Evolutionary conservation across 345 rosid species (phyloP).

Genomic region (sweet orange (Citrus sinensis)): DNA sequence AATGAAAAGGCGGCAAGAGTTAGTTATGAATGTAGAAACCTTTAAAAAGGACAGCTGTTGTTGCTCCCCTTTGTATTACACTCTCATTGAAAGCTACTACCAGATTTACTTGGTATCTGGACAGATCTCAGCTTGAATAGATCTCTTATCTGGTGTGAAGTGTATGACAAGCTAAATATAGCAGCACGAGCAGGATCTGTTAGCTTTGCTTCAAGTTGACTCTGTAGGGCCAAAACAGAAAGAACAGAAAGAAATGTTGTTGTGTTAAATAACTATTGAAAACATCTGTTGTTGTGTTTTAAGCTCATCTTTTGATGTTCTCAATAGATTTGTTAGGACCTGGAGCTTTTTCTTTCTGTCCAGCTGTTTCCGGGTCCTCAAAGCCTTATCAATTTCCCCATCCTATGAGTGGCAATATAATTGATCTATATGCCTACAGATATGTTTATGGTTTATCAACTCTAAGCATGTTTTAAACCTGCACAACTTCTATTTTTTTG

Average conservation of each 20-base stretch:
- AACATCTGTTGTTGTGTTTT: not conserved
- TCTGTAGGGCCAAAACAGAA: not conserved
- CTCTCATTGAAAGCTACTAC: not conserved
- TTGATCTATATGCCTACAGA: not conserved
- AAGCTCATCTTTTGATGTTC: not conserved
- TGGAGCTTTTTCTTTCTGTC: not conserved
- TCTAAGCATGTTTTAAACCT: not conserved
- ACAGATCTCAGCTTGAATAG: not conserved
- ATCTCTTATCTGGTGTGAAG: not conserved
- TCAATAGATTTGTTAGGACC: not conserved
- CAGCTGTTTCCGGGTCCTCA: not conserved
- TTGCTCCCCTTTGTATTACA: not conserved
- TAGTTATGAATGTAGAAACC: not conserved
- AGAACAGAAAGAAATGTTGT: not conserved
- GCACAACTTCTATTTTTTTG: not conserved
- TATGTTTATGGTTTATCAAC: not conserved
- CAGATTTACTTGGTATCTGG: not conserved
- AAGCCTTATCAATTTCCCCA: not conserved
- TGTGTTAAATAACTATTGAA: not conserved
- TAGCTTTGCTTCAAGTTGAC: not conserved
- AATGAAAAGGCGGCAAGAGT: conserved; percentile 2
- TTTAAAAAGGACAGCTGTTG: not conserved
- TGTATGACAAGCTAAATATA: not conserved
- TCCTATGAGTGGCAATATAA: not conserved
- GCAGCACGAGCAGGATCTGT: not conserved